Percentiles rank a stretch among this genome's conserved stretches.
Conservation (phyloP, 805 yeast species). For the Ogataea nitratoaversa region DNA sequence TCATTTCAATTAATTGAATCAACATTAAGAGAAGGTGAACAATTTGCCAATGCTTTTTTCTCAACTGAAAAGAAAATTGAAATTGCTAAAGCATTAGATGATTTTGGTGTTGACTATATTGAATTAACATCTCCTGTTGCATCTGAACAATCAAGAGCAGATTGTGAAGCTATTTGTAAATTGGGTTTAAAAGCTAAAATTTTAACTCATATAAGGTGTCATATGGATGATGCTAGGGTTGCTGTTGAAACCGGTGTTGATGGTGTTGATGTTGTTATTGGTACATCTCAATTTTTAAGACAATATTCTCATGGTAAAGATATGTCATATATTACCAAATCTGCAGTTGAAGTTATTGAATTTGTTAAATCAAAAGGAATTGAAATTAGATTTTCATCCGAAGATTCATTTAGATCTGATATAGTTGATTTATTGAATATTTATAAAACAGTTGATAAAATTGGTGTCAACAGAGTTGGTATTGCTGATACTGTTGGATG, state of each 20-base stretch:
- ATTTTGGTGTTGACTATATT: slow-evolving; percentile 96
- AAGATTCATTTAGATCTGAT: slow-evolving; percentile 96
- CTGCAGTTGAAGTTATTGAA: slow-evolving; percentile 95
- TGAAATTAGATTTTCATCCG: slow-evolving; percentile 94
- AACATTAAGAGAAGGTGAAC: slow-evolving; percentile 97
- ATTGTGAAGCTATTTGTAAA: slow-evolving; percentile 98
- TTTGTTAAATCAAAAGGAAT: slow-evolving; percentile 95
- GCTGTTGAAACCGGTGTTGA: slow-evolving; percentile 99
- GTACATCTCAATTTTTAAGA: slow-evolving; percentile 92
- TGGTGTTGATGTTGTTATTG: slow-evolving; percentile 98
- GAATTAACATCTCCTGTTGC: slow-evolving; percentile 98
- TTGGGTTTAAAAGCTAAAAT: slow-evolving; percentile 94
- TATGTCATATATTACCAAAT: slow-evolving; percentile 94
- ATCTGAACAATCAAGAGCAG: slow-evolving; percentile 84
- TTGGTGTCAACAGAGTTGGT: slow-evolving; percentile 98
- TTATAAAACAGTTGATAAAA: slow-evolving; percentile 92
- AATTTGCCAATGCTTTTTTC: slow-evolving; percentile 96
- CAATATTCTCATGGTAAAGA: slow-evolving; percentile 97
- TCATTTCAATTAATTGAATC: slow-evolving; percentile 91
- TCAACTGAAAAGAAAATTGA: slow-evolving; percentile 91
- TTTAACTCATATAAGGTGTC: slow-evolving; percentile 95
- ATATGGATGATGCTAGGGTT: slow-evolving; percentile 96
- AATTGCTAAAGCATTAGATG: slow-evolving; percentile 95
- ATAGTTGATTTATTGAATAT: slow-evolving; percentile 92
- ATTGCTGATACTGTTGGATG: slow-evolving; percentile 99